phyloP scores from a whole-genome alignment of 1,284 basidiomycete genomes.

The Puccinia hordei region DNA sequence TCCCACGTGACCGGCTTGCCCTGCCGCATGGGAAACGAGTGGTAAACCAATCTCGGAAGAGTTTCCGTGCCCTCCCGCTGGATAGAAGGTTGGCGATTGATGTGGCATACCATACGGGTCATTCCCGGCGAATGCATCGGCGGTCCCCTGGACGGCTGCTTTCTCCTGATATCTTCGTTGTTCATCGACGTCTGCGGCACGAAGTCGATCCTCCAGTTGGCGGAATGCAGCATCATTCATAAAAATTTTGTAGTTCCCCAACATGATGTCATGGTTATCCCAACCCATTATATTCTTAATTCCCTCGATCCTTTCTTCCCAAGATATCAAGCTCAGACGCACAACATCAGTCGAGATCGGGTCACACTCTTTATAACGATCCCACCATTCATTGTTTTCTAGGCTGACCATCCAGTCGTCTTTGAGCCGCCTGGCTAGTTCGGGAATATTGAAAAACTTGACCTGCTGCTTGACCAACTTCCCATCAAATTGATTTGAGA shows the following conservation, averaged over 20 bases:
- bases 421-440: slow-evolving; percentile 72
- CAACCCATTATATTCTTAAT: slow-evolving; percentile 69
- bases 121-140: slow-evolving; percentile 66
- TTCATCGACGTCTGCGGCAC: slow-evolving; percentile 79
- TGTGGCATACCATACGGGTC: slow-evolving; percentile 72
- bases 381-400: slow-evolving; percentile 82
- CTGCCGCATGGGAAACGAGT: slow-evolving; percentile 75
- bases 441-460: slow-evolving; percentile 74
- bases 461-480: slow-evolving; percentile 89
- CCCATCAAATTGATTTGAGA: slow-evolving; percentile 90
- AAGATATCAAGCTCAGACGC: slow-evolving; percentile 58
- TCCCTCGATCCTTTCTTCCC: slow-evolving; percentile 59
- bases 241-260: slow-evolving; percentile 84
- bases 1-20: slow-evolving; percentile 63
- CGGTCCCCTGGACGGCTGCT: slow-evolving; percentile 70
- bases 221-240: slow-evolving; percentile 85
- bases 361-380: slow-evolving; percentile 67
- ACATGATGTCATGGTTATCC: slow-evolving; percentile 72
- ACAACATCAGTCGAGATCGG: slow-evolving; percentile 62
- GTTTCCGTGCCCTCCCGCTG: slow-evolving; percentile 58
- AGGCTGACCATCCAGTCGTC: slow-evolving; percentile 77
- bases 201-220: slow-evolving; percentile 81
- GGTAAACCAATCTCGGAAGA: slow-evolving; percentile 64
- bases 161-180: slow-evolving; percentile 65
- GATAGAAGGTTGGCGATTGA: slow-evolving; percentile 55